Evolutionary conservation across 176 grass and related monocot genomes (phyloP), one percentile per base, ranked within the genome.

Genomic region (Areca catechu): DNA sequence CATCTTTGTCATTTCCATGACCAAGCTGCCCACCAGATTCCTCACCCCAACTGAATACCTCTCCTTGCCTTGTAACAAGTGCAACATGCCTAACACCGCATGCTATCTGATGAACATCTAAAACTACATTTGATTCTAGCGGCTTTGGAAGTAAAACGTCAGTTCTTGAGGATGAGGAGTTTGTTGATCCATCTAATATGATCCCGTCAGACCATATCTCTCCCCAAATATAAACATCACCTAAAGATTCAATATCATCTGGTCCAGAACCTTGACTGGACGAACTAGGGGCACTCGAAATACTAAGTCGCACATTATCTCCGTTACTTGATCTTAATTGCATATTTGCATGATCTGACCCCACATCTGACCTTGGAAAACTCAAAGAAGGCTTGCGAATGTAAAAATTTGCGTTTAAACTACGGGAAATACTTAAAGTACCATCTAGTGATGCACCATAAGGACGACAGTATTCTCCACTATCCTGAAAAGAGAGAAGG

Each of bases 151-250:
- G 74, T 43, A 97, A 60, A 48, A 83, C 58, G 59, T 97, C 86
- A 56, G 74, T 52, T 67, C 82, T 97, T 57, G 63, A 68, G 67
- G 81, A 89, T 23, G 56, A 15, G 2, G 68, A 43, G 16, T 55
- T 75, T 37, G 82, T 29, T 19, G 60, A 53, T 74, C 75, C 75
- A 73, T 98, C 86, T 63, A 74, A 63, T 15, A 62, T 34, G 1
- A 72, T 19, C 51, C 54, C 87, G 24, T 98, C 88, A 57, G 59
- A 80, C 93, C 93, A 98, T 54, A 98, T 75, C 62, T 92, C 87
- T 63, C 93, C 93, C 93, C 93, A 98, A 43, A 98, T 76, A 77
- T 91, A 98, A 65, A 92, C 84, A 61, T 98, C 93, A 52, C 93
- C 83, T 75, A 98, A 78, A 20, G 87, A 92, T 74, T 98, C 93